Evolutionary conservation across 352 stramenopile genomes (phyloP), one percentile per base, ranked within the genome.

Genomic region (Phytophthora crassamura): DNA sequence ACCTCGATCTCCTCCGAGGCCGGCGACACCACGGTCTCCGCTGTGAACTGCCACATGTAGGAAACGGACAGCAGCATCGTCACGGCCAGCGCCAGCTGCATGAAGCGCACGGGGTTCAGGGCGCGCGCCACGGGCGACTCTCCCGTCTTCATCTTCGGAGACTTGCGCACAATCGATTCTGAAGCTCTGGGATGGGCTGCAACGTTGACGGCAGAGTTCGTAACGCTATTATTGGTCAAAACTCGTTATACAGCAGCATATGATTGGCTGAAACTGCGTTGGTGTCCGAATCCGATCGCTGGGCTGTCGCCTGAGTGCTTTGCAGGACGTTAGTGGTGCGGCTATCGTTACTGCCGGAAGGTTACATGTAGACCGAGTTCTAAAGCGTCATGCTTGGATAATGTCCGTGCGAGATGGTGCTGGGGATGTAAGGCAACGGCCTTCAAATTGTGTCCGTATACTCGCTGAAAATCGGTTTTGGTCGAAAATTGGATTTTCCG

Each of bases 31-130:
- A 85, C 59, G 36, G 67, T 87, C 58, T 76, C 56, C 15, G 67
- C 69, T 48, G 84, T 76, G 57, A 92, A 89, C 61, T 92, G 71
- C 63, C 68, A 80, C 78, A 92, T 92, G 69, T 90, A 92, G 18
- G 79, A 72, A 39, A 88, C 54, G 22, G 81, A 85, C 62, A 90
- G 83, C 33, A 86, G 68, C 46, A 89, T 74, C 2, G 81, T 88
- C 16, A 64, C 61, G 0, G 66, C 75, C 63, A 92, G 64, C 40
- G 78, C 76, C 32, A 92, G 39, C 55, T 90, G 84, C 84, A 92
- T 90, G 67, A 90, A 88, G 39, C 81, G 84, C 67, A 90, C 72
- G 20, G 80, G 64, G 62, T 83, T 82, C 22, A 75, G 25, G 34
- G 50, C 53, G 56, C 59, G 59, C n/a, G 52, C 9, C n/a, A 38